Base-by-base conservation (phyloP, 1,284 basidiomycete species). In the Ceratobasidium sp. region DNA sequence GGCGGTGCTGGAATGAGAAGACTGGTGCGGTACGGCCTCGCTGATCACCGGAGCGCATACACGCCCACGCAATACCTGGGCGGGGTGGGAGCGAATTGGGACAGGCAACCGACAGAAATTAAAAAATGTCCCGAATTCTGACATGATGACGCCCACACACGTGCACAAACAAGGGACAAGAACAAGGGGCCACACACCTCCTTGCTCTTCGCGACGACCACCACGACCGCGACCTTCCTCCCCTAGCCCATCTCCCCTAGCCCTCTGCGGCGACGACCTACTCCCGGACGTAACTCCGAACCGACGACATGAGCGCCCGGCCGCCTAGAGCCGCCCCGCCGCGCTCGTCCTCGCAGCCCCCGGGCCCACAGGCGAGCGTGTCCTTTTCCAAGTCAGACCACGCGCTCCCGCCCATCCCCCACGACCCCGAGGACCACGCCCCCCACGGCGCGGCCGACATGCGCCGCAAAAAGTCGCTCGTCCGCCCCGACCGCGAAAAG, bases 401-500 rank as follows among this genome's bases (percentile, higher is more conserved):
- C 33, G 42, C 70, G 49, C 66, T 46, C 28, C 40, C 70, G 20
- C 66, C 42, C 46, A 26, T 44, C 5, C 55, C 64, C 66, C 76
- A 67, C 46, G 76, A 84, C 81, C 64, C 84, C 10, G 70, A 79
- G 20, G 78, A 80, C 33, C 76, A 77, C 58, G 81, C 87, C 82
- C 33, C 33, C 33, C 33, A 33, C 33, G 33, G 33, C 33, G 33
- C 33, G 33, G 83, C 88, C 86, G 81, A 87, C 84, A 85, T 94
- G 63, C 86, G 88, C 78, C 87, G 97, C 84, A 99, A 98, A 89
- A 97, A 97, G 90, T 96, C 94, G 83, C 90, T 99, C 66, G 95
- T 99, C 76, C 89, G 91, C 77, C 97, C 98, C 9, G 97, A 99
- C 86, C 89, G 97, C 80, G 97, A 98, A 88, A 95, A 97, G 88